These are phyloP conservation scores for Dillenia suffruticosa DNA, from an alignment of 164 flowering plant genomes.

Conservation along the genomic window DNA sequence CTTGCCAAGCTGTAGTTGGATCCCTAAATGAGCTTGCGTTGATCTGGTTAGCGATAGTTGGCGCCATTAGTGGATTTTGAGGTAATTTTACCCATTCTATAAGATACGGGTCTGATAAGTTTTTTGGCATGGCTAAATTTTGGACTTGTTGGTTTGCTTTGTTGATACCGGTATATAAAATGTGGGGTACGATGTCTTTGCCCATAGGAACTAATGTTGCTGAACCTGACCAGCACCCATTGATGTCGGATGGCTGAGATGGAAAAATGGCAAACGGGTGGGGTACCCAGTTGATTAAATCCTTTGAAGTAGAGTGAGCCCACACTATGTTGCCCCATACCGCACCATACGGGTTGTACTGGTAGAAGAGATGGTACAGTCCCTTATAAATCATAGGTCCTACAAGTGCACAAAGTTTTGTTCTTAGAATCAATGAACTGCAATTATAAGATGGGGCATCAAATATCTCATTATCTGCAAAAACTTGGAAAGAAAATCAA, in stretches of 20 bases:
- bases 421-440: not conserved
- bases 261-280: slow-evolving; percentile 34
- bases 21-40: slow-evolving; percentile 33
- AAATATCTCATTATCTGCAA: not conserved
- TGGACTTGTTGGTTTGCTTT: slow-evolving; percentile 27
- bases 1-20: slow-evolving; percentile 43
- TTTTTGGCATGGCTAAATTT: slow-evolving; percentile 41
- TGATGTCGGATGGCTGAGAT: slow-evolving; percentile 28
- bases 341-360: slow-evolving; percentile 39
- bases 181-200: slow-evolving; percentile 18
- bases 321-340: slow-evolving; percentile 50
- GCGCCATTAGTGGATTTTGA: slow-evolving; percentile 35
- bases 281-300: slow-evolving; percentile 46
- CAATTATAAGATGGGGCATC: no score
- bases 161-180: slow-evolving; percentile 49
- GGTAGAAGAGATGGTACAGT: slow-evolving; percentile 38
- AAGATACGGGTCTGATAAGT: slow-evolving; percentile 40
- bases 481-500: not conserved
- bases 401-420: not conserved
- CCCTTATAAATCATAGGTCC: slow-evolving; percentile 36
- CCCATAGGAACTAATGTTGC: slow-evolving; percentile 44
- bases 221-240: slow-evolving; percentile 51
- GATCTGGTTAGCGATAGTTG: slow-evolving; percentile 10
- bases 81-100: slow-evolving; percentile 38
- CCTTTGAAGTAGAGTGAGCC: slow-evolving; percentile 50